phyloP scores from a whole-genome alignment of 1,284 basidiomycete genomes.

The Inonotus obliquus region DNA sequence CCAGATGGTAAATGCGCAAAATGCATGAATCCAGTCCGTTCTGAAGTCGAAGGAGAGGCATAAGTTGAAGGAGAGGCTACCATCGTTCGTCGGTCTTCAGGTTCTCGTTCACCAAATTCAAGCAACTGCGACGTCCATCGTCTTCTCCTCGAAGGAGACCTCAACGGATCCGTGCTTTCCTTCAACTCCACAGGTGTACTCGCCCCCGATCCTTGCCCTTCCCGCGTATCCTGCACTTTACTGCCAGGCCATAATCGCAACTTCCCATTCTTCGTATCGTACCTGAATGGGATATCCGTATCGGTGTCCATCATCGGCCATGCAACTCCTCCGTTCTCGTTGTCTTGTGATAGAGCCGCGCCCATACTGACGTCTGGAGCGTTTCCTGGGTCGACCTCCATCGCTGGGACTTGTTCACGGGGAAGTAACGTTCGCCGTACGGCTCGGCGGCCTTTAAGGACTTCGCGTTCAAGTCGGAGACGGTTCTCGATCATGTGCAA shows the following conservation, averaged over 20 bases:
- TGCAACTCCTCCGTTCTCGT: neutral
- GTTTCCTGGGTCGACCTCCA: conserved; percentile 16
- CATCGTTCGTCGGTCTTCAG: neutral
- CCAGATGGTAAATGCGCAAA: conserved; percentile 15
- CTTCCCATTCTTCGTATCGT: conserved; percentile 22
- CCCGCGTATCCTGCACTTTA: conserved; percentile 15
- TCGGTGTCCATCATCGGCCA: conserved; percentile 12
- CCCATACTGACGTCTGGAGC: conserved; percentile 16
- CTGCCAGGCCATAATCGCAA: conserved; percentile 11
- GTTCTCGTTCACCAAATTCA: conserved; percentile 24
- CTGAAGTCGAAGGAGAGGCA: conserved; percentile 17
- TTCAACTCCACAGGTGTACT: conserved; percentile 26
- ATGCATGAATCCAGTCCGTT: conserved; percentile 22
- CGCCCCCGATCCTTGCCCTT: conserved; percentile 23
- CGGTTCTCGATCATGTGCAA: conserved; percentile 91
- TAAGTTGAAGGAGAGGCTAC: conserved; percentile 12
- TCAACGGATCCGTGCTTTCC: conserved; percentile 34
- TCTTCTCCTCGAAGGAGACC: conserved; percentile 37
- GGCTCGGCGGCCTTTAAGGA: conserved; percentile 74
- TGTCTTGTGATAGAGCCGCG: conserved; percentile 1
- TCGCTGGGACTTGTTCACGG: conserved; percentile 23
- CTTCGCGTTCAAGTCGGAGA: conserved; percentile 73
- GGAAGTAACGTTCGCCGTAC: conserved; percentile 51
- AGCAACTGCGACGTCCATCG: conserved; percentile 44
- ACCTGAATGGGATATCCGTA: conserved; percentile 38